Percentiles rank a stretch among this genome's conserved stretches.
Evolutionary conservation across 2,329 filamentous ascomycete species (phyloP).

Genomic region (Monilinia fructigena): DNA sequence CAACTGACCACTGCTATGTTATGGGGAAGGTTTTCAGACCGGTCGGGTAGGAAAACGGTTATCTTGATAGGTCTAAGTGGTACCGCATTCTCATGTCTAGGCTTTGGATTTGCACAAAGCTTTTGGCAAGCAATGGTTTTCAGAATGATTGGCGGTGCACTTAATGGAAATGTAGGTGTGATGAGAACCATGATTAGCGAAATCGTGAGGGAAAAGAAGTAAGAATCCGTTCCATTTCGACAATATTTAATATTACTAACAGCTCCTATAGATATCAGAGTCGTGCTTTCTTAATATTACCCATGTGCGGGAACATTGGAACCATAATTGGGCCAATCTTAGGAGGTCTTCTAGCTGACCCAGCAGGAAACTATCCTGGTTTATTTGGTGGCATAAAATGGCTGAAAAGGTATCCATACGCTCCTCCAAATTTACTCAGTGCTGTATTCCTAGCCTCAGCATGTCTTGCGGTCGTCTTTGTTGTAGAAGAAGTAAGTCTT

Average conservation of each 20-base stretch:
- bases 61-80: conserved; percentile 65
- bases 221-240: background rate
- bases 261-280: conserved; percentile 40
- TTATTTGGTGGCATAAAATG: conserved; percentile 44
- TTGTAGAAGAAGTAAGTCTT: conserved; percentile 39
- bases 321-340: conserved; percentile 46
- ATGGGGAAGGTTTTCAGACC: conserved; percentile 64
- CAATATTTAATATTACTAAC: conserved; percentile 5
- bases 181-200: conserved; percentile 75
- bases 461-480: conserved; percentile 40
- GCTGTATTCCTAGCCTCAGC: conserved; percentile 40
- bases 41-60: conserved; percentile 56
- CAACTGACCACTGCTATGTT: conserved; percentile 69
- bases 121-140: conserved; percentile 60
- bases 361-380: conserved; percentile 43
- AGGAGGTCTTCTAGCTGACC: conserved; percentile 48
- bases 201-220: conserved; percentile 69
- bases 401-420: conserved; percentile 47
- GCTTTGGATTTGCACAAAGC: conserved; percentile 65
- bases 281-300: conserved; percentile 46
- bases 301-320: conserved; percentile 66
- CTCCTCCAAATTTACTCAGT: conserved; percentile 46
- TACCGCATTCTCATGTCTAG: conserved; percentile 61
- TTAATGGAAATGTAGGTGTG: conserved; percentile 73
- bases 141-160: conserved; percentile 59